Percentiles rank a stretch among this genome's conserved stretches.
Conservation (phyloP, 1,284 basidiomycete genomes). For the Coriolopsis trogii region DNA sequence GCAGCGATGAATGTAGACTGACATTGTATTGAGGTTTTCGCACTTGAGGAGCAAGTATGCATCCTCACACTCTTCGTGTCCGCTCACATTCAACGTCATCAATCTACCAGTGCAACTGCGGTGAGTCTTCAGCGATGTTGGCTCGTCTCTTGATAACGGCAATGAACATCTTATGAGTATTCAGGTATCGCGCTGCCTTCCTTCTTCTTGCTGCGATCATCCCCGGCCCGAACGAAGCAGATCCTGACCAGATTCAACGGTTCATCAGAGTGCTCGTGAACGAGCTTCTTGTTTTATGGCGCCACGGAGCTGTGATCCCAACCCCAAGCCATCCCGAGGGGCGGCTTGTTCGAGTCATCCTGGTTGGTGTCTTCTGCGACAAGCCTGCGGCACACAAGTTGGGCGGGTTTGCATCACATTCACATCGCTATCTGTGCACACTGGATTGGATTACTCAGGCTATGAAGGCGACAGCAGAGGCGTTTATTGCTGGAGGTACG, state of each 20-base stretch:
- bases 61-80: conserved; percentile 37
- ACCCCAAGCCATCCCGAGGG: conserved; percentile 29
- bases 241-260: conserved; percentile 33
- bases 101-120: conserved; percentile 32
- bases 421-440: conserved; percentile 37
- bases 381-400: conserved; percentile 41
- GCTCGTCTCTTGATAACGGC: not conserved
- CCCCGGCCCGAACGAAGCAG: conserved; percentile 41
- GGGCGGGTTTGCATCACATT: conserved; percentile 37
- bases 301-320: conserved; percentile 26
- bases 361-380: conserved; percentile 38
- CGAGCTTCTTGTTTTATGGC: conserved; percentile 35
- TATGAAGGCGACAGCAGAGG: conserved; percentile 17
- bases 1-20: not conserved
- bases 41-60: conserved; percentile 35
- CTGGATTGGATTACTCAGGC: conserved; percentile 33
- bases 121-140: conserved; percentile 18
- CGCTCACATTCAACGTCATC: conserved; percentile 34
- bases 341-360: conserved; percentile 31
- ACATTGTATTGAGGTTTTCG: conserved; percentile 33
- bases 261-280: conserved; percentile 34
- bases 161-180: not conserved
- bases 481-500: conserved; percentile 21
- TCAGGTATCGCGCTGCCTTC: conserved; percentile 35
- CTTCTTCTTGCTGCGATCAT: conserved; percentile 36